Evolutionary conservation across 495 filamentous ascomycete genomes (phyloP).

Genomic region (Talaromyces adpressus): DNA sequence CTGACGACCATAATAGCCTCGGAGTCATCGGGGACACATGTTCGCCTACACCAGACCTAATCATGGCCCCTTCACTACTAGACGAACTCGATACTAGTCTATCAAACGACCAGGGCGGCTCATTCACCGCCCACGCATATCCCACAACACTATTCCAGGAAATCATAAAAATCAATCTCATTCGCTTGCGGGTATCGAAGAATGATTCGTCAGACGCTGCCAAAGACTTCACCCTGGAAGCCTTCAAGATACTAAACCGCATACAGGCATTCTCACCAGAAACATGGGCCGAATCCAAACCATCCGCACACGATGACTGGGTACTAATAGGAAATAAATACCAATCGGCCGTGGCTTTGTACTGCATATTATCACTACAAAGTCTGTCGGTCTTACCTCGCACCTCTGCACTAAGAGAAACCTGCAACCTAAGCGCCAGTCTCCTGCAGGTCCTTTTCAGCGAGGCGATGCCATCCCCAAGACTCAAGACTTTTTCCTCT

Average conservation of each 20-base stretch:
- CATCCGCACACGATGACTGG: constrained; percentile 17
- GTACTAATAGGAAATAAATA: constrained; percentile 18
- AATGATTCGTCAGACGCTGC: constrained; percentile 15
- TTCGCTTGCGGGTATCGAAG: constrained; percentile 12
- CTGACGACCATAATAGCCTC: constrained; percentile 10
- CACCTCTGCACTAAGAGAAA: constrained; percentile 3
- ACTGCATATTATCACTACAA: constrained; percentile 23
- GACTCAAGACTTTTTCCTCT: constrained; percentile 17
- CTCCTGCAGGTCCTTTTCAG: constrained; percentile 14
- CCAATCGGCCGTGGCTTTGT: constrained; percentile 21
- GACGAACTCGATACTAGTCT: constrained; percentile 11
- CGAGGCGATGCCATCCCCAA: constrained; percentile 11
- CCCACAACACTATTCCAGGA: neutral
- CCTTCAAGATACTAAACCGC: constrained; percentile 13
- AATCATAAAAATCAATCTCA: constrained; percentile 7
- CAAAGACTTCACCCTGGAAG: constrained; percentile 7
- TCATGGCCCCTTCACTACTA: constrained; percentile 10
- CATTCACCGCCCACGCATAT: neutral
- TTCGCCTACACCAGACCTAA: constrained; percentile 19
- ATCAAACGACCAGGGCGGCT: neutral
- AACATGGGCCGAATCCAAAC: constrained; percentile 19
- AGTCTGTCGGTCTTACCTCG: constrained; percentile 20
- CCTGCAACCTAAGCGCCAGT: constrained; percentile 7
- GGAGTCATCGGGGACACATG: constrained; percentile 24
- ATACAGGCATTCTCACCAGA: constrained; percentile 18